Evolutionary conservation across 1,139 yeast species (phyloP), one percentile per base, ranked within the genome.

Genomic region (Sugiyamaella xylanicola): DNA sequence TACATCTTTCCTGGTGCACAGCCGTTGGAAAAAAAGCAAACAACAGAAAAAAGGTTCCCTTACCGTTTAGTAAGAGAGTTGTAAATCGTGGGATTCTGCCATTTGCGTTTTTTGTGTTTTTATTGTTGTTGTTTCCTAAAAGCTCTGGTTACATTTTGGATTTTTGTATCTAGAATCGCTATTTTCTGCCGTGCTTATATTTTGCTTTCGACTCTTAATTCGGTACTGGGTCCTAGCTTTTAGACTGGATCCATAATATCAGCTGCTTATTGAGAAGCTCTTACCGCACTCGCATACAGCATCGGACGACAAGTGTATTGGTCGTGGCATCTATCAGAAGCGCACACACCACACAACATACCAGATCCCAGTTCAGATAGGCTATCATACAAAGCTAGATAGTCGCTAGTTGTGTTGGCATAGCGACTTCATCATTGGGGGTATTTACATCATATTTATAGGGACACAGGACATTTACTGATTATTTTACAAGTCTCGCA

Each of bases 11-110:
- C 47, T 43, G 37, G 47, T 21, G 27, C n/a, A 43, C 37, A 32
- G 37, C 47, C 47, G 47, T 43, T 43, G 37, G 45, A 17, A 16
- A 43, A 43, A 43, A 43, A 43, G 47, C 47, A 43, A 43, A 21
- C 44, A 37, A 37, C 21, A 37, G 17, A n/a, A 5, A 21, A 40
- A 40, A 40, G 44, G 44, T 40, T 40, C 17, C 29, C n/a, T 20
- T 40, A 37, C 42, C 42, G 22, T 16, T 37, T 37, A 32, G 37
- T 32, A 32, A 32, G 37, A 32, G 37, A 32, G 37, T 32, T 32
- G 13, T 8, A 32, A 8, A 32, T 8, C 15, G 13, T 32, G 37
- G 37, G 15, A 11, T 32, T 32, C 4, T n/a, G 37, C 37, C 15
- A n/a, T 32, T 13, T 32, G 15, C 13, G 37, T 4, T 8, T 32